Evolutionary conservation across 2,329 filamentous ascomycete species (phyloP), one percentile per base, ranked within the genome.

Genomic region (Akanthomyces dipterigenus): DNA sequence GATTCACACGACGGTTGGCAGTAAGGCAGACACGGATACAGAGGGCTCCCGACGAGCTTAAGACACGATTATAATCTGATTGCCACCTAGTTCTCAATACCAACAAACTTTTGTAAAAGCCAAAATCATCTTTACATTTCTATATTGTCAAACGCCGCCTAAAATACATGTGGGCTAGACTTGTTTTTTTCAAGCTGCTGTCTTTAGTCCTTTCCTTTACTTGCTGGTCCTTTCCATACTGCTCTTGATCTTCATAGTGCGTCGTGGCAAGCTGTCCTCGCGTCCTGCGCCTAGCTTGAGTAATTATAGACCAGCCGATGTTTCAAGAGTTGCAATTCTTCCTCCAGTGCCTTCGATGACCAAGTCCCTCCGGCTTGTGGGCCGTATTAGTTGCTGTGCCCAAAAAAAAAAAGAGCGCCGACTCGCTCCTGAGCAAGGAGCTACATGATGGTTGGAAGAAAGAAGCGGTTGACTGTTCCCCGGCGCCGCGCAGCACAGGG

Each of bases 131-230:
- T 56, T 24, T 61, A 51, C 45, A 61, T 56, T 45, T 51, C 51
- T 56, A 56, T 55, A 28, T 22, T 38, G 60, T 45, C n/a, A 56
- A 61, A 61, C 60, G 60, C 60, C 60, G 45, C 56, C 38, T 56
- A 50, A 51, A 55, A 36, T 56, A 61, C 45, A 61, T 55, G n/a
- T 43, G 24, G 42, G 24, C 45, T 24, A 45, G 16, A 50, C n/a
- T 24, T 34, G 34, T 59, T 43, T 50, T 31, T 12, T 28, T 51
- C 20, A 20, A 51, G n/a, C 46, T 46, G 18, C 34, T 36, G n/a
- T n/a, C 26, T 36, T n/a, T 6, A n/a, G 8, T 28, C 26, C 31
- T 14, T 28, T 7, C 45, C 7, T 18, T 7, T 40, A n/a, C n/a
- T n/a, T n/a, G n/a, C 9, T 16, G 31, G n/a, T 16, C 36, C 34